phyloP scores from a whole-genome alignment of 1,284 basidiomycete genomes.

The Boletellus dicymbophilus region DNA sequence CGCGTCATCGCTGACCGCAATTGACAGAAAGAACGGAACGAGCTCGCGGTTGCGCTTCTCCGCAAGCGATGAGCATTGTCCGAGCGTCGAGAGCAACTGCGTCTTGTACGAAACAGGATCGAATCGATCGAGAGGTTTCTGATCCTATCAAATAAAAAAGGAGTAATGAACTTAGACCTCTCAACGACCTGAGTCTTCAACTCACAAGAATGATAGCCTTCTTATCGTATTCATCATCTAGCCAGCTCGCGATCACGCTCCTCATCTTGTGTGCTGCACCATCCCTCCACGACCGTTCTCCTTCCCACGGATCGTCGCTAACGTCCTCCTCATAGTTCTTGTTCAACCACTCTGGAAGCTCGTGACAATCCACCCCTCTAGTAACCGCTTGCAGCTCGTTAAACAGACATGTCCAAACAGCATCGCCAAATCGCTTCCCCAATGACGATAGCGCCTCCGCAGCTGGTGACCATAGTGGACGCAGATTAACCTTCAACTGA shows the following conservation, averaged over 20 bases:
- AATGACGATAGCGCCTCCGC: constrained; percentile 66
- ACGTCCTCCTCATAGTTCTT: constrained; percentile 24
- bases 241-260: constrained; percentile 45
- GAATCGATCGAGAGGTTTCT: constrained; percentile 65
- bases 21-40: constrained; percentile 75
- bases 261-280: constrained; percentile 68
- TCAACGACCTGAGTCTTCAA: neutral
- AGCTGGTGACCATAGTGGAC: constrained; percentile 88
- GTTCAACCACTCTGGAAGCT: constrained; percentile 20
- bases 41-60: constrained; percentile 86
- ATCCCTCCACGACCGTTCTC: constrained; percentile 74
- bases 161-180: neutral
- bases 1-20: constrained; percentile 37
- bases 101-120: constrained; percentile 77
- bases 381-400: constrained; percentile 49
- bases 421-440: constrained; percentile 59
- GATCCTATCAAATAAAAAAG: constrained; percentile 44
- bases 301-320: constrained; percentile 54
- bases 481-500: constrained; percentile 89
- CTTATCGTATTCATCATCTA: constrained; percentile 31
- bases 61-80: constrained; percentile 66
- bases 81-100: constrained; percentile 74
- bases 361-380: neutral
- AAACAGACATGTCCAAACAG: constrained; percentile 76
- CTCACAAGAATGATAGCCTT: constrained; percentile 40